A percentile compares a stretch with the other conserved stretches of the same genome.
Conservation (phyloP, 108 stramenopile genomes). For the Hondaea fermentalgiana region DNA sequence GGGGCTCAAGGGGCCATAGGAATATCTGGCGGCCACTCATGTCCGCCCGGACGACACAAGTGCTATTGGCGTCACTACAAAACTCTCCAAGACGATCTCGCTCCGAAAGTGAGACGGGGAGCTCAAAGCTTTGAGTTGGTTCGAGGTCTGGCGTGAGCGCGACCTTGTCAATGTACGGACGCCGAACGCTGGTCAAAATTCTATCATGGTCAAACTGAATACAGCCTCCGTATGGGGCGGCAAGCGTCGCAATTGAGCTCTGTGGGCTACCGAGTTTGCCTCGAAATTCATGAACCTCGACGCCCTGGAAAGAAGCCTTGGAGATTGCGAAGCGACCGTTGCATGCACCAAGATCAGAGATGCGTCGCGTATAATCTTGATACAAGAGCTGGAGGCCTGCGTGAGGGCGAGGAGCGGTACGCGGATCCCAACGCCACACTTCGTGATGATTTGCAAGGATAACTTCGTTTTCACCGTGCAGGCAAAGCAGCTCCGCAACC, state of each 20-base stretch:
- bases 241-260: not conserved
- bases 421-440: not conserved
- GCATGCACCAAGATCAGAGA: not conserved
- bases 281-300: not conserved
- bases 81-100: not conserved
- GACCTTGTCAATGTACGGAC: not conserved
- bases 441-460: not conserved
- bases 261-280: not conserved
- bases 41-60: not conserved
- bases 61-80: not conserved
- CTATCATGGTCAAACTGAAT: not conserved
- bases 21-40: not conserved
- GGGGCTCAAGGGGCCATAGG: not conserved
- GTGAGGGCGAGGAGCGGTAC: not conserved
- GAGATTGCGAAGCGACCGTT: not conserved
- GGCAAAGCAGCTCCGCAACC: not conserved
- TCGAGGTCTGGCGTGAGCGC: not conserved
- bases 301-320: not conserved
- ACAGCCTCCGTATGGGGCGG: not conserved
- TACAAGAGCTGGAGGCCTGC: not conserved
- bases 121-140: not conserved
- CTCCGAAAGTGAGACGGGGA: not conserved
- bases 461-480: not conserved
- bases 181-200: not conserved
- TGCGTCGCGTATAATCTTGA: not conserved